These are phyloP conservation scores for Pilasporangium apinafurcum DNA, from an alignment of 352 stramenopile species.

Conservation along the genomic window DNA sequence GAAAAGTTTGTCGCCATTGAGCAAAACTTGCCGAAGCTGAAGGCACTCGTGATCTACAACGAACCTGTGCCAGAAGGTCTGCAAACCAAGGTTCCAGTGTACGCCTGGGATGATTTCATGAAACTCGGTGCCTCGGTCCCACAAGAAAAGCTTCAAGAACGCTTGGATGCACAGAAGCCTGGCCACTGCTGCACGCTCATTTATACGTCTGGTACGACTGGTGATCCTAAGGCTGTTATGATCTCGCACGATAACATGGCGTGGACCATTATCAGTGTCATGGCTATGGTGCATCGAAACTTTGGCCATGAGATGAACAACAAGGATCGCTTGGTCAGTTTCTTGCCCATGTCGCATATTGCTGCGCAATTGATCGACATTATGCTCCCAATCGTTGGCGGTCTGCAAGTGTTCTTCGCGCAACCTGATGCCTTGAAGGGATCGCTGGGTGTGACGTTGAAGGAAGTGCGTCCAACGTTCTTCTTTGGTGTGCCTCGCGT, in stretches of 20 bases:
- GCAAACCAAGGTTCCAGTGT: conserved; percentile 61
- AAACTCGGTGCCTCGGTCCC: conserved; percentile 58
- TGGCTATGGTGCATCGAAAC: conserved; percentile 53
- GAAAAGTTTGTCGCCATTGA: conserved; percentile 90
- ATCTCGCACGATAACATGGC: conserved; percentile 94
- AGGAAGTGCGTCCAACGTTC: conserved; percentile 83
- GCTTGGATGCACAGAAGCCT: conserved; percentile 75
- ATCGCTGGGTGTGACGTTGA: conserved; percentile 76
- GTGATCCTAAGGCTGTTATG: conserved; percentile 95
- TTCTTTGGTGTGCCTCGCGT: conserved; percentile 90
- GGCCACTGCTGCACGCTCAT: conserved; percentile 89
- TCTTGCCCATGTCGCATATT: conserved; percentile 88
- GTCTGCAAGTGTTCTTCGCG: conserved; percentile 81
- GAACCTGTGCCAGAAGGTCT: conserved; percentile 64
- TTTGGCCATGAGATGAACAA: conserved; percentile 54
- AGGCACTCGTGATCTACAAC: conserved; percentile 94
- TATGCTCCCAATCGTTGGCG: conserved; percentile 56
- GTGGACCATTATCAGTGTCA: conserved; percentile 71
- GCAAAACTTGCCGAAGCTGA: conserved; percentile 85
- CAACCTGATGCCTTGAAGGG: conserved; percentile 89
- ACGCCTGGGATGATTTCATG: conserved; percentile 78
- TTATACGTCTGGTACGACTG: conserved; percentile 94
- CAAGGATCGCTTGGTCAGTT: conserved; percentile 75
- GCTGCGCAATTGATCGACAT: conserved; percentile 88
- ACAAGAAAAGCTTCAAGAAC: conserved; percentile 56